Evolutionary conservation across 2,329 filamentous ascomycete genomes (phyloP).

Genomic region (Cadophora luteo-olivacea): DNA sequence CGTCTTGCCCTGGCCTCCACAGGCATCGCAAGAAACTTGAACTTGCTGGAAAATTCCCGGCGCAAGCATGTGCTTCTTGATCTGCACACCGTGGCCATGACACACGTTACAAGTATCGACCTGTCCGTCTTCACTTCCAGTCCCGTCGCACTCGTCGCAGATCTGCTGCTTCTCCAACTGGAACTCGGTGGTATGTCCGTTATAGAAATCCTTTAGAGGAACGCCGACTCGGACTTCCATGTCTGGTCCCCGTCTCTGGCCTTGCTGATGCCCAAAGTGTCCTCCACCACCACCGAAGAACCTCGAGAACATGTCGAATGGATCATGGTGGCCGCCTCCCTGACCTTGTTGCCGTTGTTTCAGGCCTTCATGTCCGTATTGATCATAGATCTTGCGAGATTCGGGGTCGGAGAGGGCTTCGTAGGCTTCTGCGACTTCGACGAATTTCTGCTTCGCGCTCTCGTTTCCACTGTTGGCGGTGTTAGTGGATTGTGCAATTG

Average conservation of each 20-base stretch:
- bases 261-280: conserved; percentile 68
- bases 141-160: conserved; percentile 89
- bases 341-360: conserved; percentile 79
- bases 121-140: conserved; percentile 80
- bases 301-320: conserved; percentile 93
- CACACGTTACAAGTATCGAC: conserved; percentile 83
- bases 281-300: conserved; percentile 91
- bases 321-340: conserved; percentile 73
- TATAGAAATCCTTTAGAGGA: conserved; percentile 91
- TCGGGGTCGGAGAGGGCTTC: conserved; percentile 84
- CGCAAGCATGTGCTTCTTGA: conserved; percentile 90
- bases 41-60: conserved; percentile 99
- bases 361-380: conserved; percentile 90
- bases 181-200: conserved; percentile 84
- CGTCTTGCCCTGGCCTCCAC: conserved; percentile 85
- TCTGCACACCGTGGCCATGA: conserved; percentile 79
- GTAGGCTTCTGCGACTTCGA: conserved; percentile 94
- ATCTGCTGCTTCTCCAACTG: conserved; percentile 93
- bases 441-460: conserved; percentile 86
- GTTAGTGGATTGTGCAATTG: conserved; percentile 19
- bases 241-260: conserved; percentile 82
- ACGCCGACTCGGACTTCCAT: conserved; percentile 86
- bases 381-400: conserved; percentile 88
- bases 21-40: conserved; percentile 88
- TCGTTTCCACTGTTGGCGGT: conserved; percentile 69